These are phyloP conservation scores for Fusarium phyllophilum DNA, from an alignment of 2,329 filamentous ascomycete genomes.

Conservation along the genomic window DNA sequence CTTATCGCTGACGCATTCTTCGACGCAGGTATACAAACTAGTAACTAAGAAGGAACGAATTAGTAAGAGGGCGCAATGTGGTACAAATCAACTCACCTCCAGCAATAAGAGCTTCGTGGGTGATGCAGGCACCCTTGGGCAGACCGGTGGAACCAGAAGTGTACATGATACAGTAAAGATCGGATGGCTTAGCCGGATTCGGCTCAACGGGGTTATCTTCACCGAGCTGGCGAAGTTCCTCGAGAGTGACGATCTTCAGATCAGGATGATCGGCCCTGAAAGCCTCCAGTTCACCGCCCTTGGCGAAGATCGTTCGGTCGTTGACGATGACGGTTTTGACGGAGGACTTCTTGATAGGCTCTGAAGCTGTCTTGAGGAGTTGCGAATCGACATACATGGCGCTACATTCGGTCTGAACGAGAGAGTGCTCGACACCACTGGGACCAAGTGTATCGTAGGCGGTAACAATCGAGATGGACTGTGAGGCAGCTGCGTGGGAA, in stretches of 20 bases:
- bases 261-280: conserved; percentile 67
- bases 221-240: conserved; percentile 66
- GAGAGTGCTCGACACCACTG: conserved; percentile 84
- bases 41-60: conserved; percentile 63
- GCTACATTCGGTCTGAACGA: conserved; percentile 81
- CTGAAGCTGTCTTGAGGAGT: conserved; percentile 70
- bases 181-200: conserved; percentile 76
- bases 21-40: conserved; percentile 81
- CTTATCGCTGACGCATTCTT: conserved; percentile 77
- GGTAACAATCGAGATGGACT: conserved; percentile 91
- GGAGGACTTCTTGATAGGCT: conserved; percentile 65
- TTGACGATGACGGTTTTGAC: conserved; percentile 73
- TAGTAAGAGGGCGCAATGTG: conserved; percentile 18
- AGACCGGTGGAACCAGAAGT: conserved; percentile 91
- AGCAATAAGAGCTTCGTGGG: conserved; percentile 82
- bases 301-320: conserved; percentile 62
- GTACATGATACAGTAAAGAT: conserved; percentile 86
- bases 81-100: conserved; percentile 61
- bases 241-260: conserved; percentile 63
- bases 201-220: conserved; percentile 76
- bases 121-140: conserved; percentile 88
- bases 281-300: conserved; percentile 61
- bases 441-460: conserved; percentile 93
- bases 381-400: conserved; percentile 90
- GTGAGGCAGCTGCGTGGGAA: conserved; percentile 80